Base-by-base conservation (phyloP, 495 filamentous ascomycete genomes). In the Hyphodiscus hymeniophilus region DNA sequence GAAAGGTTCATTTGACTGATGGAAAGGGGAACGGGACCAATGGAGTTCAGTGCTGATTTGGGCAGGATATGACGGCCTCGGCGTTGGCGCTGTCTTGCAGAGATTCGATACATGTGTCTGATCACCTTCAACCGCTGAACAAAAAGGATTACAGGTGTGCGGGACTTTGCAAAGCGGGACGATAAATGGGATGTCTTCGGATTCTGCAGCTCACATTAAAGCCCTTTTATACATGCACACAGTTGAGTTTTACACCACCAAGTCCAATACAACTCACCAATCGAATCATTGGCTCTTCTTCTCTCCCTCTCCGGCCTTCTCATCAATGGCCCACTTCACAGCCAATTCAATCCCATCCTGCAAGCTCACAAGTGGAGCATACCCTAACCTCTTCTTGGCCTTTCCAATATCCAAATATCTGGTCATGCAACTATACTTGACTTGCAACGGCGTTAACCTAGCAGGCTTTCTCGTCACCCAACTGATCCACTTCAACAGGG, bases 331-430 rank as follows among this genome's bases (percentile, higher is more conserved):
- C 65, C 77, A 85, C 45, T 73, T 70, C 28, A 89, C 85, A 2
- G 79, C 78, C 60, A 80, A 76, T 50, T 70, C 69, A 40, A 94
- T 72, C 5, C 84, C 89, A 51, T 94, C 86, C 36, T 85, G 72
- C 50, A 95, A 64, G 17, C 69, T 67, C n/a, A 89, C 75, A 22
- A 91, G 62, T 3, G 89, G 86, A 55, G 61, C 46, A 63, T 94
- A 95, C 20, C 85, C 85, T 42, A 94, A 68, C 56, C 86, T 65
- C 56, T 61, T 69, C 71, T 81, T 87, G 41, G 89, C 89, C 76
- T 94, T 95, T n/a, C 78, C 69, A 44, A 87, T 85, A 50, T 81
- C 80, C 58, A 85, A 92, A 67, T 89, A 95, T 18, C 88, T 77
- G 35, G 84, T 86, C 82, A 90, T 92, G 64, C 80, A 84, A 55